Base-by-base conservation (phyloP, 2,329 filamentous ascomycete species). In the Mycocentrospora acerina region DNA sequence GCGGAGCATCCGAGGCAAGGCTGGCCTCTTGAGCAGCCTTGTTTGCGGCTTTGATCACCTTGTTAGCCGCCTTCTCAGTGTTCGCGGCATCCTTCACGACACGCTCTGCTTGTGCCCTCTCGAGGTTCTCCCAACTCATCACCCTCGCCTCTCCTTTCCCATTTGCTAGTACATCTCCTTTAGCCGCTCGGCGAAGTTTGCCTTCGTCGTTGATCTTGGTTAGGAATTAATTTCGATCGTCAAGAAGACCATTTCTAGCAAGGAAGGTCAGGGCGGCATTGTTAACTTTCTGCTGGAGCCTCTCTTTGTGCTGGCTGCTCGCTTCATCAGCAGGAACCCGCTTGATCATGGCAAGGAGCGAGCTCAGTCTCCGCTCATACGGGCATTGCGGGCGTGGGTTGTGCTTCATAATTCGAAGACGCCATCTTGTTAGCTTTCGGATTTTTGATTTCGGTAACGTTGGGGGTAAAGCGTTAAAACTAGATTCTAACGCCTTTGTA, bases 201-300 rank as follows among this genome's bases (percentile, higher is more conserved):
- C 44, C 44, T 45, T 63, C 48, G 37, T 61, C 55, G 34, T 64
- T 60, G 9, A 57, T 53, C 39, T 46, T 42, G 28, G 41, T 36
- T 27, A 67, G 49, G 41, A 62, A 50, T 27, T 44, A 22, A 37
- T 58, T 60, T 38, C 51, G 37, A 37, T 66, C 45, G 31, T 59
- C 29, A 29, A 56, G 52, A 16, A 66, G 49, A 32, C 52, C 45
- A 41, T 34, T 17, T 37, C 55, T 18, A 16, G 53, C 51, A 46
- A 58, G 51, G n/a, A 37, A 55, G 24, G 35, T 52, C 45, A 58
- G 24, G 42, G 53, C 48, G 26, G 60, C 58, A 37, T 48, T 53
- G 9, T 39, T 33, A 10, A 51, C 45, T 37, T 51, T 55, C 34
- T 46, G 29, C 25, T 44, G 27, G n/a, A 47, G 44, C 27, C 14